Evolutionary conservation across 345 rosid species (phyloP), one percentile per base, ranked within the genome.

Genomic region (Eucalyptus erythrocorys): DNA sequence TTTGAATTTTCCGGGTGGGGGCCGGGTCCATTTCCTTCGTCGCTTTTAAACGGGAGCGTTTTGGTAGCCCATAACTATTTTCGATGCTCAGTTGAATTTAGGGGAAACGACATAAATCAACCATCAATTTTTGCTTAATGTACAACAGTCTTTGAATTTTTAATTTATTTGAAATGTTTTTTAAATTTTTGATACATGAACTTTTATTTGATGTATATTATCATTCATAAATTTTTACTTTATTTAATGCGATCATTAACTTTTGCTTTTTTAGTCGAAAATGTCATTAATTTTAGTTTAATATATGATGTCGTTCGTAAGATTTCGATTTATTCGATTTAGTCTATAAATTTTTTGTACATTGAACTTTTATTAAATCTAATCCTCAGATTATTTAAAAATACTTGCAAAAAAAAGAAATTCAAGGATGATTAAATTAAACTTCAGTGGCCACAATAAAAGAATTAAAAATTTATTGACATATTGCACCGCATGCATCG

Each of bases 61-160:
- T 76, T 76, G 26, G 47, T 8, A 21, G 47, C 13, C 82, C 4
- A 3, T 10, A 10, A 19, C 82, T 37, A 37, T 76, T 30, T 30
- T 30, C 68, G 68, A 61, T 61, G 68, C 68, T 30, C 8, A 13
- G 1, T 61, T 64, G 37, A 64, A n/a, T n/a, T 64, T 7, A 7
- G 21, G 34, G 21, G 17, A 64, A 64, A 64, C 0, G 10, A 64
- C 17, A 64, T 15, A n/a, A n/a, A 7, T 14, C 5, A 14, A n/a
- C 8, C 4, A 4, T 4, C 37, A 14, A 14, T 5, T 64, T n/a
- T 64, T 2, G 4, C 17, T 64, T 6, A 7, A 64, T 13, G 4
- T 30, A 14, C 0, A 4, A 64, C 3, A 0, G 3, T 24, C 5
- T 4, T 26, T 4, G 1, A 55, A 24, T 0, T 55, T 55, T 55